A percentile compares a stretch with the other conserved stretches of the same genome.
phyloP scores from a whole-genome alignment of 805 yeast genomes.

The Monosporozyma servazzii region DNA sequence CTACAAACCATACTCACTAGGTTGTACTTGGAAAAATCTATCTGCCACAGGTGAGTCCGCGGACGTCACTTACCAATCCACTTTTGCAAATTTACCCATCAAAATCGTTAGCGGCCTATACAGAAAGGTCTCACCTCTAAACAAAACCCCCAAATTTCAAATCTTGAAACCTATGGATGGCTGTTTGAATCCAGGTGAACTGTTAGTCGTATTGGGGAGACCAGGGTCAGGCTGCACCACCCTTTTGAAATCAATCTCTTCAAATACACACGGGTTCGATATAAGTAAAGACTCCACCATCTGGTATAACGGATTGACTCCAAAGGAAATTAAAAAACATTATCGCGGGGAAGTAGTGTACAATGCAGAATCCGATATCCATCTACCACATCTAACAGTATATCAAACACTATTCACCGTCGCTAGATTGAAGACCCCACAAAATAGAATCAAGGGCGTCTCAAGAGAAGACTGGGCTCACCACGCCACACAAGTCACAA shows the following conservation, averaged over 20 bases:
- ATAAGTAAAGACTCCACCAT: conserved; percentile 39
- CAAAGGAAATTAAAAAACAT: conserved; percentile 40
- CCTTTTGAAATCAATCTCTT: conserved; percentile 47
- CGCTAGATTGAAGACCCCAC: conserved; percentile 52
- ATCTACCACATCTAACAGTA: conserved; percentile 61
- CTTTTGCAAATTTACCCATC: conserved; percentile 41
- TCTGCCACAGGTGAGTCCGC: conserved; percentile 58
- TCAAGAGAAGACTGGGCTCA: conserved; percentile 45
- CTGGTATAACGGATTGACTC: conserved; percentile 47
- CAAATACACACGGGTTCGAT: conserved; percentile 52
- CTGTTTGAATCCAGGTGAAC: conserved; percentile 49
- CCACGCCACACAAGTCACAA: conserved; percentile 43
- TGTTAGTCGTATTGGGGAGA: conserved; percentile 62
- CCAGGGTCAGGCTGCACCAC: conserved; percentile 79
- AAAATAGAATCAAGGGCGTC: conserved; percentile 52
- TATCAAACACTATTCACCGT: conserved; percentile 58
- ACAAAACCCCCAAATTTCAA: conserved; percentile 32
- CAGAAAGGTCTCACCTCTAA: conserved; percentile 15
- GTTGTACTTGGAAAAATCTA: conserved; percentile 49
- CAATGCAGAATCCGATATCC: conserved; percentile 59
- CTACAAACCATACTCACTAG: conserved; percentile 52
- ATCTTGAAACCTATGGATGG: conserved; percentile 63
- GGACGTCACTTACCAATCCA: conserved; percentile 59
- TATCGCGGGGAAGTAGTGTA: conserved; percentile 63
- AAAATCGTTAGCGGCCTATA: conserved; percentile 42